Evolutionary conservation across 2,329 filamentous ascomycete genomes (phyloP).

Genomic region (Penicillium sp.): DNA sequence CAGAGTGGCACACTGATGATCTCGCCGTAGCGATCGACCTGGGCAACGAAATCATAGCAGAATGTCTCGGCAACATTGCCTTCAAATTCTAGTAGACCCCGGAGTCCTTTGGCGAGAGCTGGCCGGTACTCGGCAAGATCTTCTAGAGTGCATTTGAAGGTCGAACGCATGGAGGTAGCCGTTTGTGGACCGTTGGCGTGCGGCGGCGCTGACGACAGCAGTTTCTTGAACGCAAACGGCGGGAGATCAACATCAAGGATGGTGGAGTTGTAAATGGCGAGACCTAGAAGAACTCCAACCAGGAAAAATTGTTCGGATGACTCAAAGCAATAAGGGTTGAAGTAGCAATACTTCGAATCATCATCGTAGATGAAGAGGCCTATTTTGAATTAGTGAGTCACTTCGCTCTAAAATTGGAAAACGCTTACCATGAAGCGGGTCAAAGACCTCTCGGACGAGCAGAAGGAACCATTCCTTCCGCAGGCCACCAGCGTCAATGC

Average conservation of each 20-base stretch:
- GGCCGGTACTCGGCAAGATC: constrained; percentile 83
- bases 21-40: constrained; percentile 74
- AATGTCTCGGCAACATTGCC: constrained; percentile 80
- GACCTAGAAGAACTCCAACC: constrained; percentile 79
- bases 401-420: background rate
- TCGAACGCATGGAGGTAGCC: constrained; percentile 53
- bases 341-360: constrained; percentile 87
- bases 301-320: constrained; percentile 90
- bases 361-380: constrained; percentile 93
- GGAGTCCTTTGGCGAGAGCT: constrained; percentile 70
- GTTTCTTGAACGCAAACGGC: constrained; percentile 84
- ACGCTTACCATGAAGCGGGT: constrained; percentile 76
- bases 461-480: constrained; percentile 95
- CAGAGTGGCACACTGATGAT: constrained; percentile 68
- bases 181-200: constrained; percentile 56
- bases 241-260: constrained; percentile 87
- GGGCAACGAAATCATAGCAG: constrained; percentile 76
- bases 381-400: constrained; percentile 36
- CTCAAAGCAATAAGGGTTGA: constrained; percentile 86
- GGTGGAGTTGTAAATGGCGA: constrained; percentile 93
- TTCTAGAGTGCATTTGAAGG: constrained; percentile 72
- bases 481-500: constrained; percentile 83
- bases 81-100: constrained; percentile 75
- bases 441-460: constrained; percentile 84
- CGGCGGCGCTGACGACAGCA: constrained; percentile 77